Evolutionary conservation across 352 stramenopile genomes (phyloP), one percentile per base, ranked within the genome.

Genomic region (Globisporangium takayamanum): DNA sequence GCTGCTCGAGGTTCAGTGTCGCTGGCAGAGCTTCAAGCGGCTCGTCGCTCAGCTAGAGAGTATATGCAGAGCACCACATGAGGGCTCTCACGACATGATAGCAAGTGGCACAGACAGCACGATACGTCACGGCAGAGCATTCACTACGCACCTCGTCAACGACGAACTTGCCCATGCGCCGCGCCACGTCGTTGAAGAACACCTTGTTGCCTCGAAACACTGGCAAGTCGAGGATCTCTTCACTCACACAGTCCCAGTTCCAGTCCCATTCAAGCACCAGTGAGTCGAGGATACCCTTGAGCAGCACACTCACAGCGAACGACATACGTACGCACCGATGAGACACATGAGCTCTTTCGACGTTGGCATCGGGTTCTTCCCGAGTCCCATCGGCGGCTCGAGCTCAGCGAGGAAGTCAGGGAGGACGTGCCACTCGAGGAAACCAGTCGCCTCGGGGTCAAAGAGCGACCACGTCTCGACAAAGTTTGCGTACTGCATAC

Each of bases 371-470:
- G 63, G 60, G 26, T 59, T 50, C 5, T 55, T 63, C 14, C 74
- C 77, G 36, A 94, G 78, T 15, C 84, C 86, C 69, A 96, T 78
- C 2, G 87, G 85, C 56, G 72, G 71, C 3, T 78, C 63, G 15
- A 96, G 65, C 15, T 72, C 69, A 12, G 74, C 55, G 26, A 96
- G 61, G 53, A 96, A 89, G 11, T 59, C 64, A 28, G 80, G 66
- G 0, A 96, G 51, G 14, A 82, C 25, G 45, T 90, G 70, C 65
- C 82, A 89, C 16, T 87, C 70, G 6, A 96, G 78, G 47, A 89
- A 92, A 3, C 80, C 84, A 7, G 84, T 94, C 37, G 87, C 89
- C 41, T 94, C 73, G 3, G 87, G 85, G 55, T 97, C 90, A 63
- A 89, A 94, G 44, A 69, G 44, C 1, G 70, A 67, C 90, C 90